Base-by-base conservation (phyloP, 495 filamentous ascomycete genomes). In the Eremomyces bilateralis region DNA sequence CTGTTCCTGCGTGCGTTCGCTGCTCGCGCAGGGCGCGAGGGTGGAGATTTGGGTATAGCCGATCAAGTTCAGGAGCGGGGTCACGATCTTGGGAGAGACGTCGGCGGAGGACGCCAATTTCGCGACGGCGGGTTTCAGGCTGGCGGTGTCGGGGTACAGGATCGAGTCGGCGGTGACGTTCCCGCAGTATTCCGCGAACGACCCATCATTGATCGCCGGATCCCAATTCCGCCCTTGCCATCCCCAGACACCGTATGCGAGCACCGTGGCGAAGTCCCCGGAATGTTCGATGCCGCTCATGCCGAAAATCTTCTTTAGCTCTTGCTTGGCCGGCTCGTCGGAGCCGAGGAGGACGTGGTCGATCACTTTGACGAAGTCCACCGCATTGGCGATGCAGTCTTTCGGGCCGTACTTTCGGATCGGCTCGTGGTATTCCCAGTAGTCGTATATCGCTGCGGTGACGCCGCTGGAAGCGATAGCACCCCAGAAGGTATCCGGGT, bases 171-270 rank as follows among this genome's bases (percentile, higher is more conserved):
- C 47, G 13, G 62, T 69, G 40, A 81, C 54, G 35, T 67, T 71
- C 22, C 46, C 50, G 47, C 74, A 80, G 45, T 68, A 80, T 12
- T 61, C 15, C 34, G 56, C 58, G 46, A 78, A 76, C 2, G 42
- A 35, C 4, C 61, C 54, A 27, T 50, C 50, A 44, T 67, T 70
- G 35, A 66, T 40, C 1, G 52, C 57, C 0, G 73, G 73, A 45
- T 81, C 75, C 77, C 77, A 83, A 47, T 78, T 79, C 3, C 62
- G 57, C 17, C 49, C 51, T 52, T 80, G 76, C 51, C 73, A 71
- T 2, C 48, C 49, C 8, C 51, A 51, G 31, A 79, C 60, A 1
- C 64, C 64, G 1, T 34, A 40, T 17, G 55, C 58, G 21, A 80
- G 48, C 0, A 57, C 45, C 30, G 56, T 58, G 29, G 68, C 74